Conservation (phyloP, 1,284 basidiomycete species). For the Meripilus lineatus region DNA sequence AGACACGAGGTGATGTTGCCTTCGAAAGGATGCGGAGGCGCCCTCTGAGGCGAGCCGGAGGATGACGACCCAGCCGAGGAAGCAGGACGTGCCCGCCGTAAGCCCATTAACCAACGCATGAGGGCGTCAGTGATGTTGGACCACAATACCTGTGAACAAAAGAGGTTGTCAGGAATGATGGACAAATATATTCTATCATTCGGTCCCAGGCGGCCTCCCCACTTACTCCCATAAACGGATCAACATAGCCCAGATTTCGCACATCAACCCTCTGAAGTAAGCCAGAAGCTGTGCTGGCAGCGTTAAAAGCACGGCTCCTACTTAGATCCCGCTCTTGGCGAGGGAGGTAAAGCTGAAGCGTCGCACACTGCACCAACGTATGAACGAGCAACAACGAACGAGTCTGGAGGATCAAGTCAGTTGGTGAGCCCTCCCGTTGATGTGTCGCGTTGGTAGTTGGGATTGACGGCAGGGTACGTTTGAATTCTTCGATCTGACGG, state of each 20-base stretch:
- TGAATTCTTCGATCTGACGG: conserved; percentile 25
- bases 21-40: conserved; percentile 9
- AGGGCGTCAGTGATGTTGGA: conserved; percentile 17
- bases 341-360: conserved; percentile 32
- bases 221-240: conserved; percentile 27
- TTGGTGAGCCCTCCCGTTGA: conserved; percentile 4
- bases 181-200: not conserved
- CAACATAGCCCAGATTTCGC: conserved; percentile 17
- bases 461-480: conserved; percentile 19
- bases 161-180: not conserved
- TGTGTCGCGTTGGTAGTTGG: conserved; percentile 4
- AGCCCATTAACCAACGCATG: conserved; percentile 8
- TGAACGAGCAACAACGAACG: conserved; percentile 29
- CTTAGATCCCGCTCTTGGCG: conserved; percentile 22
- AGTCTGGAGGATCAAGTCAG: conserved; percentile 9
- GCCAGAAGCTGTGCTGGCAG: conserved; percentile 22
- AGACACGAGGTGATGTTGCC: conserved; percentile 12
- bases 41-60: conserved; percentile 1
- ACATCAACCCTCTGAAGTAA: conserved; percentile 17
- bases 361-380: conserved; percentile 30
- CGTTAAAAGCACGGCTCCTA: conserved; percentile 20
- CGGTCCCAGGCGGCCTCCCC: not conserved
- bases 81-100: conserved; percentile 1
- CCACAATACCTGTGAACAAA: conserved; percentile 16
- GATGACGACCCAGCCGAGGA: not conserved